Evolutionary conservation across 768 basidiomycete genomes (phyloP).

Genomic region (Tricholoma bakamatsutake): DNA sequence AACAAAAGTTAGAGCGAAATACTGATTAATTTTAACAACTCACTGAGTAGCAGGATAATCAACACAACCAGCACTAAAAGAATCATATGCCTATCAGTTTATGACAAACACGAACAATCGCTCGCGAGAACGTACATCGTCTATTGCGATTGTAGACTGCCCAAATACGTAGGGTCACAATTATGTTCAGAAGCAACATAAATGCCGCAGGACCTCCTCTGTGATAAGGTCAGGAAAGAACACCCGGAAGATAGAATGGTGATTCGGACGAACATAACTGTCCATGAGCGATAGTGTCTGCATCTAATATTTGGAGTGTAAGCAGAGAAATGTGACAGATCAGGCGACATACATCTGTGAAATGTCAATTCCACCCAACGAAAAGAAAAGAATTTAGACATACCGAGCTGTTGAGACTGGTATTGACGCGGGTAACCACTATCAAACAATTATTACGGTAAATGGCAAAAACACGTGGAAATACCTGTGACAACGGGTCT

Average conservation of each 20-base stretch:
- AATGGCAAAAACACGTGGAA: neutral
- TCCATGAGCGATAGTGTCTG: neutral
- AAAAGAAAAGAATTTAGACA: neutral
- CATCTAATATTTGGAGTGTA: neutral
- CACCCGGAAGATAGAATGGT: neutral
- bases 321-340: neutral
- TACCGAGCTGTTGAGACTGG: neutral
- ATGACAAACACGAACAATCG: neutral
- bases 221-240: neutral
- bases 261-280: neutral
- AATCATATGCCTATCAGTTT: neutral
- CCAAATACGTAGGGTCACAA: neutral
- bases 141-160: neutral
- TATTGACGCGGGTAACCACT: neutral
- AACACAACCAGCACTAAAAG: neutral
- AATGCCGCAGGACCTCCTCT: neutral
- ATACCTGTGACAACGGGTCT: neutral
- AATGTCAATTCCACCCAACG: neutral
- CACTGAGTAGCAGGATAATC: neutral
- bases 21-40: neutral
- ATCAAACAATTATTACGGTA: neutral
- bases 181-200: neutral
- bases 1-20: neutral
- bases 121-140: neutral
- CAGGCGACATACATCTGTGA: neutral